Conservation (phyloP, 2,329 filamentous ascomycete genomes). For the Emergomyces africanus region DNA sequence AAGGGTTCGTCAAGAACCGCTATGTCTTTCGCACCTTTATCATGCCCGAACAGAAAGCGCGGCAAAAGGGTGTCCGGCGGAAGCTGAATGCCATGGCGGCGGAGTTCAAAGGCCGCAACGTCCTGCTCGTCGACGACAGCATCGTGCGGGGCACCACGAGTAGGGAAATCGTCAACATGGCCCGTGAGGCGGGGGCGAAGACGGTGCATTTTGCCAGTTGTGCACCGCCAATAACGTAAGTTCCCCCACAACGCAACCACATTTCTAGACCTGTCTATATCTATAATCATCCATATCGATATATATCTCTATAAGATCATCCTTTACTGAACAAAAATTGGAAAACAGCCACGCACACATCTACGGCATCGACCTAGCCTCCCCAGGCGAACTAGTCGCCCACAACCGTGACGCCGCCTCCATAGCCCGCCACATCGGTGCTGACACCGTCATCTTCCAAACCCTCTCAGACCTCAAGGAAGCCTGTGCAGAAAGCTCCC, state of each 20-base stretch:
- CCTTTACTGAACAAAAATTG: too few relatives aligned
- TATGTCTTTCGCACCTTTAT: conserved; percentile 85
- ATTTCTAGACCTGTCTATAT: neutral
- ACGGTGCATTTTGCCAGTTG: conserved; percentile 76
- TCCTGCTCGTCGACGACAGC: conserved; percentile 78
- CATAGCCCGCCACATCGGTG: conserved; percentile 56
- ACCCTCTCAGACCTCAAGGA: conserved; percentile 65
- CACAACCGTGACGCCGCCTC: conserved; percentile 49
- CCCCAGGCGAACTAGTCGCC: conserved; percentile 57
- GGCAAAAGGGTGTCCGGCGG: conserved; percentile 75
- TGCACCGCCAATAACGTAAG: conserved; percentile 60
- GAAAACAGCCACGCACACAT: conserved; percentile 60
- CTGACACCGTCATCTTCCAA: conserved; percentile 66
- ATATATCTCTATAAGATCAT: neutral
- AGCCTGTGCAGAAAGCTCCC: conserved; percentile 59
- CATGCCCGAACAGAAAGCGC: conserved; percentile 66
- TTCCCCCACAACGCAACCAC: too few relatives aligned
- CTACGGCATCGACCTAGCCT: conserved; percentile 67
- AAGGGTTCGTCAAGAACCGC: conserved; percentile 79
- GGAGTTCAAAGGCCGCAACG: conserved; percentile 69
- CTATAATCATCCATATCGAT: neutral
- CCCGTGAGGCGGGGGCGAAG: conserved; percentile 65
- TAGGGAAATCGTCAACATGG: conserved; percentile 70
- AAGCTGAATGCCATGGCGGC: conserved; percentile 80
- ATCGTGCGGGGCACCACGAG: conserved; percentile 80